Evolutionary conservation across 306 rosid genomes (phyloP), one percentile per base, ranked within the genome.

Genomic region (Prunus kanzakura): DNA sequence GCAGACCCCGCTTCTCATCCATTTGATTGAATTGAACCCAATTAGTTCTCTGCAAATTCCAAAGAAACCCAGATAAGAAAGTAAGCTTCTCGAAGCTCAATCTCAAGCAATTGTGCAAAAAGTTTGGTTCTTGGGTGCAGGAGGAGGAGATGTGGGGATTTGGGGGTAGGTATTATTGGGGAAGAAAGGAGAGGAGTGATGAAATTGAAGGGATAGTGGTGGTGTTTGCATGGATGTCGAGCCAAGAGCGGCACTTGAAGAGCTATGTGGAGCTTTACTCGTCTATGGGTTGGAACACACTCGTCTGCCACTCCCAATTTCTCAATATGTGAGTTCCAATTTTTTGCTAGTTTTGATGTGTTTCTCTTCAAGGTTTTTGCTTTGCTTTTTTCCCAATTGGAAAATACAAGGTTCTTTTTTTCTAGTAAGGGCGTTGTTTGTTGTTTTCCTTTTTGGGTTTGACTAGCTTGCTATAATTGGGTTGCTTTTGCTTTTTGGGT

Each of bases 81-180:
- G 73, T 76, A 4, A 25, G 57, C 6, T 64, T 18, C 12, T 52
- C 51, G 23, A 30, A 62, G 12, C 63, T 54, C 11, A 8, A 62
- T 47, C 49, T 11, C 54, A 10, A 20, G 38, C 13, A 29, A 71
- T 73, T 29, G 72, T 29, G 23, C 23, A 14, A 30, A 46, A n/a
- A 38, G 50, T 61, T 64, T 51, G 46, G 43, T 35, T 74, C 45
- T 13, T 6, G 77, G 56, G 63, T 46, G 72, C 52, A 32, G 23
- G 55, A 63, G 74, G 64, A 65, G 77, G 67, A 71, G 83, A 91
- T 94, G 98, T 93, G 96, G 98, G 98, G 98, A 55, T 88, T 91
- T 71, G 98, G 97, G 29, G 96, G 97, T 47, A 80, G 88, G 72
- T 91, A 80, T 79, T 90, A 87, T 57, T 94, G 98, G 98, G 97